Evolutionary conservation across 768 basidiomycete genomes (phyloP), one percentile per base, ranked within the genome.

Genomic region (Phallus indusiatus): DNA sequence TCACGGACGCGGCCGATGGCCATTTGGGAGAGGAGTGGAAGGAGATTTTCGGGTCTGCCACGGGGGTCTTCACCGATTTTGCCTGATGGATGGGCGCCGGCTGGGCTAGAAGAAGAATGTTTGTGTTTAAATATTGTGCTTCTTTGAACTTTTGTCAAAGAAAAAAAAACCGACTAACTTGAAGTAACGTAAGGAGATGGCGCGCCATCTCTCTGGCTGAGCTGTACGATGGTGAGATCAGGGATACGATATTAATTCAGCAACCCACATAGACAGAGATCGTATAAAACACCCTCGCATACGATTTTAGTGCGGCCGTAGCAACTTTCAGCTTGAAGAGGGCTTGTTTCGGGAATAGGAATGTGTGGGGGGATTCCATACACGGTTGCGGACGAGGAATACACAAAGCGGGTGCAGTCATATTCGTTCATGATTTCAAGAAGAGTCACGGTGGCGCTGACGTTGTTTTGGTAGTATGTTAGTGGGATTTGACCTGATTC

Each of bases 261-360:
- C 51, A 53, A 69, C 83, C 53, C 69, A 87, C 86, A 80, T 65
- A 85, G 79, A 70, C 90, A 93, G 20, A 96, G 73, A 69, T 99
- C 96, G 65, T 88, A 81, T 63, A 98, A 80, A 67, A 98, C 82
- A 50, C 81, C 84, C 73, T 99, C 96, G 53, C 81, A 82, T 88
- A 98, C 90, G 56, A 92, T 82, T 72, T 99, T 99, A n/a, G 91
- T 95, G 69, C 86, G 88, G 28, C 94, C 96, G 67, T 99, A 99
- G 33, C 89, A 89, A 66, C 91, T 94, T 69, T 94, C 86, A 0
- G 95, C 90, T 69, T 88, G 74, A 61, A 98, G 73, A 17, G 88
- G 84, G 3, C 91, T 94, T 2, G 85, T 81, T 73, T 99, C 96
- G 16, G 94, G 91, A 64, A 98, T 98, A 55, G 96, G 96, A 49